Evolutionary conservation across 345 rosid genomes (phyloP), one percentile per base, ranked within the genome.

Genomic region (Salix udensis): DNA sequence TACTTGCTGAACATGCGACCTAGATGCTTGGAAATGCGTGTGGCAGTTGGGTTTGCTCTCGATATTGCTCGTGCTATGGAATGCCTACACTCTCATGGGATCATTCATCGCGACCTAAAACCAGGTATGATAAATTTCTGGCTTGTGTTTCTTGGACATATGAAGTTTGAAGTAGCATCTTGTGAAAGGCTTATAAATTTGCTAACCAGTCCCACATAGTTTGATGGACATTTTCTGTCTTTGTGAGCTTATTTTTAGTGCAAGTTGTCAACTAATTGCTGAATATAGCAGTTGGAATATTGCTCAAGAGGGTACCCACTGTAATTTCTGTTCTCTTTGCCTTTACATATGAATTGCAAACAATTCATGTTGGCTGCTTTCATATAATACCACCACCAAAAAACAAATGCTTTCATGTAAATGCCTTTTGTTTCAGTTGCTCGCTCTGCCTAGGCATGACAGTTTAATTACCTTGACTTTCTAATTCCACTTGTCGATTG

Each of bases 41-140:
- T 91, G 77, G 98, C 95, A 36, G 79, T 94, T 70, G 94, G 87
- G 16, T 92, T 92, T 75, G 95, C 98, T 15, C 98, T 96, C 67
- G 99, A 94, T 83, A 96, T 96, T 79, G 97, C 97, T 75, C 97
- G 97, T n/a, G 99, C 99, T 2, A 94, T 96, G 98, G 99, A 96
- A 73, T 94, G 99, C 84, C 81, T 96, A 78, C 99, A 96, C 77
- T 85, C 95, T 11, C 97, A 96, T 48, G 99, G 99, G 75, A 92
- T 96, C 85, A 96, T 96, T 71, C 99, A 96, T 76, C 92, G 99
- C 14, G 99, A 96, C 87, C 86, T 93, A 61, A 96, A 96, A 86
- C 99, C 99, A 53, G 99, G 99, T 96, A 92, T 36, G 77, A 37
- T 65, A 26, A 70, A 70, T 28, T 68, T 14, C 30, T 34, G 11